These are phyloP conservation scores for Clarireedia homoeocarpa DNA, from an alignment of 2,329 filamentous ascomycete species.

Conservation along the genomic window DNA sequence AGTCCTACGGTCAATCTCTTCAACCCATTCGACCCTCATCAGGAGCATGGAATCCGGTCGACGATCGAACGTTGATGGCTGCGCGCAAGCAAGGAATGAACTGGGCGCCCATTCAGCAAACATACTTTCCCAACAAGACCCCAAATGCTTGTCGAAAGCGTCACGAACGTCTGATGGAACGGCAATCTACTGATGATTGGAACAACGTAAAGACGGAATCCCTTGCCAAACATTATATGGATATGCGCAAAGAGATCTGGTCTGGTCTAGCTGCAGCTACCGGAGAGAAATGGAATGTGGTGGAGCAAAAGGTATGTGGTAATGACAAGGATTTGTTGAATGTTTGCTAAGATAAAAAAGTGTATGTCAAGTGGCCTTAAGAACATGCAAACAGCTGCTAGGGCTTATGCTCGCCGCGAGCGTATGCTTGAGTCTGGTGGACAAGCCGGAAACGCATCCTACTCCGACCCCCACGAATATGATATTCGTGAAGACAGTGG, in stretches of 20 bases:
- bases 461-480: conserved; percentile 3
- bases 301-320: conserved; percentile 50
- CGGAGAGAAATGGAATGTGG: conserved; percentile 76
- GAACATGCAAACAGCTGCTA: conserved; percentile 64
- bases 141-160: conserved; percentile 72
- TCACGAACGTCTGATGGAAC: conserved; percentile 77
- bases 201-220: conserved; percentile 66
- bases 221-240: conserved; percentile 72
- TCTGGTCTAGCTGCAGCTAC: conserved; percentile 60
- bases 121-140: conserved; percentile 70
- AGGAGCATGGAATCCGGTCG: conserved; percentile 63
- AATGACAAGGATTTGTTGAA: background rate
- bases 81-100: conserved; percentile 71
- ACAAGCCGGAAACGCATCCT: background rate
- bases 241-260: conserved; percentile 76
- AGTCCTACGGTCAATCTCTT: conserved; percentile 6
- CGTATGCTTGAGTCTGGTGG: conserved; percentile 33
- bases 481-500: conserved; percentile 53
- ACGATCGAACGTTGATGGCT: conserved; percentile 65
- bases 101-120: conserved; percentile 72
- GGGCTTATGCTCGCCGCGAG: conserved; percentile 58
- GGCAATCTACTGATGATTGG: conserved; percentile 54
- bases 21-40: conserved; percentile 43
- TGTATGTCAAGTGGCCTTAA: conserved; percentile 80
- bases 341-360: conserved; percentile 35